phyloP scores from a whole-genome alignment of 164 flowering plant genomes.

The Amborella trichopoda region DNA sequence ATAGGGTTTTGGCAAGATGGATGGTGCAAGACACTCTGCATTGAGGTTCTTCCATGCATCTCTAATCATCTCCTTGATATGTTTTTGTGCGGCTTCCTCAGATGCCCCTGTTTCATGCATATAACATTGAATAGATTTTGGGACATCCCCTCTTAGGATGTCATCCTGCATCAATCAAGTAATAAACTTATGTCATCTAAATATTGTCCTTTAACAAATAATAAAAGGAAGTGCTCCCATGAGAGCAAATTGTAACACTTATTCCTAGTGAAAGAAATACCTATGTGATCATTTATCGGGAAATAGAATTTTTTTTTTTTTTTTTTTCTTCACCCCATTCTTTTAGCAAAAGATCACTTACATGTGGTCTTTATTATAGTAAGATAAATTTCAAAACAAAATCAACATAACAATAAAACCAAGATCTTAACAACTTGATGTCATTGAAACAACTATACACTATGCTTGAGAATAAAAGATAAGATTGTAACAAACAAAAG shows the following conservation, averaged over 20 bases:
- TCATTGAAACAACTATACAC: too few species aligned
- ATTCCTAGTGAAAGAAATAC: too few species aligned
- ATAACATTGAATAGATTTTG: slow-evolving; percentile 11
- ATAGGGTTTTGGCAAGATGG: background rate
- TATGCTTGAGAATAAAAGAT: too few species aligned
- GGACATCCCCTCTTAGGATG: slow-evolving; percentile 8
- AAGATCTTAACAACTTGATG: too few species aligned
- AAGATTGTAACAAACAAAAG: too few species aligned
- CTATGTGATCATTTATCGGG: too few species aligned
- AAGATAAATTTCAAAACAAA: too few species aligned
- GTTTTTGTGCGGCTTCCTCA: slow-evolving; percentile 11
- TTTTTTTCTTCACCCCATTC: too few species aligned
- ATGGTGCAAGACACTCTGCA: background rate
- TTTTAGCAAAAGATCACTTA: too few species aligned
- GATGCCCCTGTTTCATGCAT: slow-evolving; percentile 15
- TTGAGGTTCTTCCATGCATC: slow-evolving; percentile 13
- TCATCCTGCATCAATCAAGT: slow-evolving; percentile 9
- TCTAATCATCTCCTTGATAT: slow-evolving; percentile 5
- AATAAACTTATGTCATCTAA: background rate
- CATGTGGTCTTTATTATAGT: too few species aligned
- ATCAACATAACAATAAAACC: too few species aligned
- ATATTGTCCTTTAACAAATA: background rate
- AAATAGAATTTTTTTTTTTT: too few species aligned
- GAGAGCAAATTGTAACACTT: slow-evolving; percentile 3
- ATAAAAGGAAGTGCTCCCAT: slow-evolving; percentile 12